Base-by-base conservation (phyloP, 192 early-diverging fungal species). In the Coemansia sp. region DNA sequence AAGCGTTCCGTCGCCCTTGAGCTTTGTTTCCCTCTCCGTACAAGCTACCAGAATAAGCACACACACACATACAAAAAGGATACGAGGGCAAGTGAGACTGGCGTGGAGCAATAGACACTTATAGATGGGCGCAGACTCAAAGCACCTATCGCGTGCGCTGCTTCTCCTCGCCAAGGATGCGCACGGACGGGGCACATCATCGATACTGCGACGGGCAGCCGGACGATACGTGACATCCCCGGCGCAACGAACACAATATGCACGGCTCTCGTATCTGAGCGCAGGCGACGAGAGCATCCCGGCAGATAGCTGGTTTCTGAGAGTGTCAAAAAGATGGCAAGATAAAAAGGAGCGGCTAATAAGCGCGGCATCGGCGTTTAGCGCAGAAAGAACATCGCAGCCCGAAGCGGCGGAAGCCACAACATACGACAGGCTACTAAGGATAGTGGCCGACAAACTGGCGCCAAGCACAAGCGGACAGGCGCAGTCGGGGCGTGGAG, bases 41-140 rank as follows among this genome's bases (percentile, higher is more conserved):
- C n/a, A n/a, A n/a, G n/a, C n/a, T n/a, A n/a, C n/a, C n/a, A n/a
- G n/a, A n/a, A n/a, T n/a, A n/a, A n/a, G n/a, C n/a, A n/a, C n/a
- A n/a, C n/a, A n/a, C n/a, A n/a, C n/a, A n/a, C n/a, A n/a, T 16
- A 48, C 45, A 48, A 48, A 16, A 48, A 16, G 18, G 45, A 48
- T 2, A 48, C 16, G n/a, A 48, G n/a, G 16, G n/a, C n/a, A n/a
- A n/a, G n/a, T n/a, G n/a, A n/a, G n/a, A n/a, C n/a, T n/a, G n/a
- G n/a, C n/a, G n/a, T n/a, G n/a, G n/a, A n/a, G n/a, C n/a, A n/a
- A n/a, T n/a, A n/a, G n/a, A n/a, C 8, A 24, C 23, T 46, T 30
- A 55, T 55, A 38, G 61, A 78, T 79, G 77, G 77, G 72, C 24
- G 77, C 77, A 6, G 77, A 79, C 58, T 74, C 77, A 18, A 79